Base-by-base conservation (phyloP, 305 asterid species). In the Rubia tinctorum region DNA sequence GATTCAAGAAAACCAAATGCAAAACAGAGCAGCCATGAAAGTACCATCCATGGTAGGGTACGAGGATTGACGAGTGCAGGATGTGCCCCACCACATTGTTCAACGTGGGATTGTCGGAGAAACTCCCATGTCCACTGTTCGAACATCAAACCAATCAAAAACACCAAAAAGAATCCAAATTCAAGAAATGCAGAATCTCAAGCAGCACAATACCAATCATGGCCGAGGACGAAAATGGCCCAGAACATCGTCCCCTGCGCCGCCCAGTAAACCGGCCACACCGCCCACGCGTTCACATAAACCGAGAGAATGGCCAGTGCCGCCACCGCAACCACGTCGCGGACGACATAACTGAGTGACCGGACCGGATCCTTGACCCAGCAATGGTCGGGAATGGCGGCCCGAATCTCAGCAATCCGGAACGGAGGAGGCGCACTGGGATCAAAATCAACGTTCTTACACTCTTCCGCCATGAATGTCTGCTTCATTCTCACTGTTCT, bases 11-110 rank as follows among this genome's bases (percentile, higher is more conserved):
- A 39, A 22, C 10, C 14, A 9, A 15, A 3, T 8, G 17, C 17
- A 22, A 10, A 39, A 53, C 22, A 71, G 68, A 22, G 23, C 44
- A n/a, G 30, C 43, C 22, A n/a, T 14, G 68, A 34, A 59, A 86
- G 25, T 76, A 93, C 98, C 99, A 95, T 78, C 99, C 99, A 85
- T 95, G 98, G 79, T 89, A 95, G n/a, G 99, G 99, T 20, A 95
- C 99, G 10, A 95, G 90, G 73, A 95, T 95, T 13, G 89, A 84
- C 62, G 99, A 95, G 77, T 95, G 99, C 69, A 92, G 86, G 65
- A 95, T 49, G 81, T 92, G 99, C 40, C 99, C 99, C 39, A 83
- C 83, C 6, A 92, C 86, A 82, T 83, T 86, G 75, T 95, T 95
- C 71, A 95, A 73, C 79, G 69, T 81, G 30, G 78, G 78, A 63